A percentile compares a stretch with the other conserved stretches of the same genome.
Evolutionary conservation across 768 basidiomycete species (phyloP).

Genomic region (Suillus ampliporus): DNA sequence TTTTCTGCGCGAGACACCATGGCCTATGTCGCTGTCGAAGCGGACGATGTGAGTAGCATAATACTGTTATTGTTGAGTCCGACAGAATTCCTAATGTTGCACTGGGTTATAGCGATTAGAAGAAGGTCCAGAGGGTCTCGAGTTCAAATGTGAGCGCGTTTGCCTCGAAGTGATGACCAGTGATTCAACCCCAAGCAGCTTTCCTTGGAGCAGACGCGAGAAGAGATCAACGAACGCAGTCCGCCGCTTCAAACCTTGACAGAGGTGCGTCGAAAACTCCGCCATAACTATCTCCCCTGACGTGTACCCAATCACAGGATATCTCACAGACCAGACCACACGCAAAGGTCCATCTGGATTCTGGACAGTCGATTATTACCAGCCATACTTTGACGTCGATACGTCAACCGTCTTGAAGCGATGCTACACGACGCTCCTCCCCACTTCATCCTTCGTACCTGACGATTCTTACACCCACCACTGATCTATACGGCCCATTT

Average conservation of each 20-base stretch:
- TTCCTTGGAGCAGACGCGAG: constrained; percentile 57
- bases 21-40: constrained; percentile 76
- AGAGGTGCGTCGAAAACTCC: constrained; percentile 45
- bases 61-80: not conserved
- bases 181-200: constrained; percentile 42
- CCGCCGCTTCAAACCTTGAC: constrained; percentile 46
- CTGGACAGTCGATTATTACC: constrained; percentile 88
- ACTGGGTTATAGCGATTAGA: constrained; percentile 52
- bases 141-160: constrained; percentile 66
- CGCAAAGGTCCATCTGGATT: constrained; percentile 59
- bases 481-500: constrained; percentile 89
- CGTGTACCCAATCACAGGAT: constrained; percentile 50
- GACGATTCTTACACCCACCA: constrained; percentile 57
- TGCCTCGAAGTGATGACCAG: not conserved
- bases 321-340: constrained; percentile 59
- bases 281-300: not conserved
- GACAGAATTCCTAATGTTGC: not conserved
- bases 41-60: constrained; percentile 62
- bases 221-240: constrained; percentile 31
- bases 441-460: constrained; percentile 69
- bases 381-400: constrained; percentile 88
- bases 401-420: constrained; percentile 76
- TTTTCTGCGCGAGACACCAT: constrained; percentile 36
- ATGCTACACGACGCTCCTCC: constrained; percentile 80
- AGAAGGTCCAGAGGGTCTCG: constrained; percentile 70